Conservation (phyloP, 805 yeast species). For the Kurtzmaniella cleridarum region DNA sequence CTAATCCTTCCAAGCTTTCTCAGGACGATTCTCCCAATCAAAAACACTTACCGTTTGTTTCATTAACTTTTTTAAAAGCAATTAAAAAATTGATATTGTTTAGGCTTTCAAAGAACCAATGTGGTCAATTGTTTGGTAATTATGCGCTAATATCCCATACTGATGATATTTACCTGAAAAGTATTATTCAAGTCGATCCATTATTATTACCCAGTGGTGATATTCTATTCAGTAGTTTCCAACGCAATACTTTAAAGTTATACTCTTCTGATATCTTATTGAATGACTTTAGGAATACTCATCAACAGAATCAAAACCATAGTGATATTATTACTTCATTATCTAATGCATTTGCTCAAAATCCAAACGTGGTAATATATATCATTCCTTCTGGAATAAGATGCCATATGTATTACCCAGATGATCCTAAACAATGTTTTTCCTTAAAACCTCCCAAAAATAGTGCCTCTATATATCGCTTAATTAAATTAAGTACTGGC, state of each 20-base stretch:
- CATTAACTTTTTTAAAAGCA: slow-evolving; percentile 34
- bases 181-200: slow-evolving; percentile 30
- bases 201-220: slow-evolving; percentile 34
- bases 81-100: slow-evolving; percentile 33
- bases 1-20: slow-evolving; percentile 24
- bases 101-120: slow-evolving; percentile 22
- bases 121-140: slow-evolving; percentile 33
- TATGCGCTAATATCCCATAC: slow-evolving; percentile 19
- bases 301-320: slow-evolving; percentile 5
- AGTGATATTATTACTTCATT: neutral
- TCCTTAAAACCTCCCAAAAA: slow-evolving; percentile 20
- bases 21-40: slow-evolving; percentile 10
- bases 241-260: slow-evolving; percentile 19
- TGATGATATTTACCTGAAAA: slow-evolving; percentile 2
- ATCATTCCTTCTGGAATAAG: slow-evolving; percentile 39
- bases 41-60: slow-evolving; percentile 22
- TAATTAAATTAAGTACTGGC: slow-evolving; percentile 33
- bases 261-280: slow-evolving; percentile 19
- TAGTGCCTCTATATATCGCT: slow-evolving; percentile 21
- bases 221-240: slow-evolving; percentile 25
- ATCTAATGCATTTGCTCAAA: neutral
- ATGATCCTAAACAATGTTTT: slow-evolving; percentile 17
- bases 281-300: slow-evolving; percentile 2
- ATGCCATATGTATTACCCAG: slow-evolving; percentile 34
- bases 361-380: slow-evolving; percentile 27